Percentiles rank a stretch among this genome's conserved stretches.
Conservation (phyloP, 225 moss, liverwort and hornwort species). For the Ulota crispa region DNA sequence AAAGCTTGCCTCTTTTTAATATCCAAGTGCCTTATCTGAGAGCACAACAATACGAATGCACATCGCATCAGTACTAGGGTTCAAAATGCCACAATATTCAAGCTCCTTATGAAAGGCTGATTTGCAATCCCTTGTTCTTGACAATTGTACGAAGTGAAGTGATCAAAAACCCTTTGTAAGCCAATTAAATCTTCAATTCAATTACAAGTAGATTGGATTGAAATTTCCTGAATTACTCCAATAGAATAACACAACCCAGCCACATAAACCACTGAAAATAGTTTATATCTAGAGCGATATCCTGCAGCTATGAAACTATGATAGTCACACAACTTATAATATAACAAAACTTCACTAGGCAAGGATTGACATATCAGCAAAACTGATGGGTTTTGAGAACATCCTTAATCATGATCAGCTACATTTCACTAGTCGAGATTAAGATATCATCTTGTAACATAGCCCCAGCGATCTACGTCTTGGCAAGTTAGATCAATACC, state of each 20-base stretch:
- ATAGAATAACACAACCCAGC: not conserved
- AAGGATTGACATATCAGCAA: slow-evolving; percentile 8
- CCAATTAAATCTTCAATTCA: not conserved
- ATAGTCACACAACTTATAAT: not conserved
- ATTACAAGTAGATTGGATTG: not conserved
- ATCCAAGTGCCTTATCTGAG: slow-evolving; percentile 58
- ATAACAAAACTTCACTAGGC: not conserved
- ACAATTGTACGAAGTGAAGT: not conserved
- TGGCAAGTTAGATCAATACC: not conserved
- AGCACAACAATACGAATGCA: slow-evolving; percentile 6
- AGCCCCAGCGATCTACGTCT: not conserved
- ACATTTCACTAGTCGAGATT: not conserved
- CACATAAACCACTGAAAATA: not conserved
- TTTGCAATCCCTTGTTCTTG: not conserved
- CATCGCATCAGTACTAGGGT: slow-evolving; percentile 9
- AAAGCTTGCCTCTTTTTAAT: slow-evolving; percentile 48
- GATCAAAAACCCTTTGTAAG: not conserved
- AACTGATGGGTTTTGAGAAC: not conserved
- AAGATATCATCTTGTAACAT: not conserved
- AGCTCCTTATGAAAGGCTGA: slow-evolving; percentile 10
- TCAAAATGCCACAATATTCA: not conserved
- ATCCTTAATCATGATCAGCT: not conserved
- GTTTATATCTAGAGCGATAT: not conserved
- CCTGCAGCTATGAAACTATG: not conserved
- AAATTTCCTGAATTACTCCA: not conserved